These are phyloP conservation scores for Aschersonia sp. DNA, from an alignment of 2,329 filamentous ascomycete species.

Conservation along the genomic window DNA sequence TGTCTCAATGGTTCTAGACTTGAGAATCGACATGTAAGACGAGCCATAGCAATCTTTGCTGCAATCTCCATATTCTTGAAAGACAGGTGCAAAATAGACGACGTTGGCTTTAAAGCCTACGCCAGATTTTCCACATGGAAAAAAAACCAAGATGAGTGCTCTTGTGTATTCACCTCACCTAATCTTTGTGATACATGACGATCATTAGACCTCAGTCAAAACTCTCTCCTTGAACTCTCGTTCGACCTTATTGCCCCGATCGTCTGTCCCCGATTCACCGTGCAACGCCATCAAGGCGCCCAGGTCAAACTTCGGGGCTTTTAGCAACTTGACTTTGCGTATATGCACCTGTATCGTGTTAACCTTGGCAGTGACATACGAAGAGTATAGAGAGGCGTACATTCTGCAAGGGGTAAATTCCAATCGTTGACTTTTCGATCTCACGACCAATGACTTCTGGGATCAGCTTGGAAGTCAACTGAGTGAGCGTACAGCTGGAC, in stretches of 20 bases:
- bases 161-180: too few species aligned
- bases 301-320: conserved; percentile 97
- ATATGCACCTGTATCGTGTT: conserved; percentile 71
- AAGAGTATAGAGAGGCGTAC: conserved; percentile 37
- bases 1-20: too few species aligned
- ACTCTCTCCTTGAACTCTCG: conserved; percentile 98
- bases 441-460: conserved; percentile 98
- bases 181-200: too few species aligned
- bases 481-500: conserved; percentile 80
- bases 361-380: neutral
- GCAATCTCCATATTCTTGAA: too few species aligned
- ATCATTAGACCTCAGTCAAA: conserved; percentile 56
- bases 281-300: conserved; percentile 92
- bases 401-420: conserved; percentile 99
- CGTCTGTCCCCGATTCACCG: conserved; percentile 91
- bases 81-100: too few species aligned
- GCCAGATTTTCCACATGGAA: too few species aligned
- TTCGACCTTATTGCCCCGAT: conserved; percentile 97
- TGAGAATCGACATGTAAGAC: too few species aligned
- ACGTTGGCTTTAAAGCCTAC: too few species aligned
- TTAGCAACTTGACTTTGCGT: conserved; percentile 99
- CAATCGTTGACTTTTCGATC: conserved; percentile 98
- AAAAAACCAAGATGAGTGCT: too few species aligned
- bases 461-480: conserved; percentile 97
- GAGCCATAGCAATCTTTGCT: too few species aligned